Evolutionary conservation across 352 stramenopile species (phyloP), one percentile per base, ranked within the genome.

Genomic region (Globisporangium ultimum): DNA sequence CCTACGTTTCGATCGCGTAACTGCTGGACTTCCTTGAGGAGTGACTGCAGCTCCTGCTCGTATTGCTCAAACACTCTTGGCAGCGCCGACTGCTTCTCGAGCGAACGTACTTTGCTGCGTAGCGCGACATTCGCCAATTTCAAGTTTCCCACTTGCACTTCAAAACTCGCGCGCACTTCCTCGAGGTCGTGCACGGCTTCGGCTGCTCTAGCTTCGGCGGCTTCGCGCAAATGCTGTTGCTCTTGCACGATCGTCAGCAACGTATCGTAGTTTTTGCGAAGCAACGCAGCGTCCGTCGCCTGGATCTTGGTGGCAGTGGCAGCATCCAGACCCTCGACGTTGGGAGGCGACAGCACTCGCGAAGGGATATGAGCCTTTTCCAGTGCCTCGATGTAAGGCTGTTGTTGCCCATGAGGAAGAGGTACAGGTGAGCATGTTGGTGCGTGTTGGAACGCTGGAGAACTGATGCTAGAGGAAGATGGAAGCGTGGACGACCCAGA

Each of bases 221-320:
- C 65, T 34, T 90, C 78, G 38, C 82, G 80, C 3, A 77, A 67
- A 58, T 78, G 66, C 56, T 89, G 80, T 60, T 91, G 80, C 55
- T 91, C 82, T 10, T 80, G 79, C 7, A 93, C 76, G 48, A 93
- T 78, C 17, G 65, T 74, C n/a, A 93, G 78, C 17, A 93, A 49
- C 13, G 80, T 73, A 40, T 93, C 80, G 45, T 93, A 93, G 64
- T 93, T 91, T 22, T 83, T 87, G 3, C 84, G 80, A 0, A 93
- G 58, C 40, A 93, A 60, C 12, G 70, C 68, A 2, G 82, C 78
- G 63, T 92, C 83, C 2, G 70, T 78, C 17, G 72, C 70, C 57
- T 86, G 76, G 22, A 93, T 68, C 51, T 73, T 78, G 43, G 62
- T 45, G 1, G 71, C 79, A 17, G 76, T 90, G 13, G 60, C 55